Percentiles rank a stretch among this genome's conserved stretches.
Conservation (phyloP, 2,329 filamentous ascomycete genomes). For the Monosporascus sp. region DNA sequence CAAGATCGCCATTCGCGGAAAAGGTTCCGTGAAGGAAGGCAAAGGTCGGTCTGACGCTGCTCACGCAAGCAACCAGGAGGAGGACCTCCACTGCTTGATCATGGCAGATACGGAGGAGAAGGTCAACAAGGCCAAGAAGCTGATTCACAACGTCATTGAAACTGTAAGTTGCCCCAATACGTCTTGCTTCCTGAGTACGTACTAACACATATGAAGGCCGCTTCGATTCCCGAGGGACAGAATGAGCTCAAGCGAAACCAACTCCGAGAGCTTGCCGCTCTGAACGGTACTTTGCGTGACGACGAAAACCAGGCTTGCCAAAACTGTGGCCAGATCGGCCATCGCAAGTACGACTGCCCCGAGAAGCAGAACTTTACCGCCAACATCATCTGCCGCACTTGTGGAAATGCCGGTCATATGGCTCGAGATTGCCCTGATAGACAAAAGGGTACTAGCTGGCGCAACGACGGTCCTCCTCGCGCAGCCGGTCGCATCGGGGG, state of each 20-base stretch:
- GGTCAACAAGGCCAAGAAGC: slow-evolving; percentile 97
- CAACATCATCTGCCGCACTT: slow-evolving; percentile 97
- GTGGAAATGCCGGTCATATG: slow-evolving; percentile 97
- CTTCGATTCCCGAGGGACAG: slow-evolving; percentile 96
- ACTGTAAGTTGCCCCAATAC: slow-evolving; percentile 62
- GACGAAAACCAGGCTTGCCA: slow-evolving; percentile 99
- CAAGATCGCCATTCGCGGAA: slow-evolving; percentile 99
- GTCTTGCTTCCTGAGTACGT: background rate
- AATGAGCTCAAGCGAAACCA: slow-evolving; percentile 99
- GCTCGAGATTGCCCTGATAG: slow-evolving; percentile 95
- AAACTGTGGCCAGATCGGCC: slow-evolving; percentile 97
- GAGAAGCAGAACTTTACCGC: slow-evolving; percentile 98
- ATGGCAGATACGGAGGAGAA: slow-evolving; percentile 99
- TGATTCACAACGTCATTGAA: slow-evolving; percentile 98
- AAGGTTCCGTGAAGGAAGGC: slow-evolving; percentile 99
- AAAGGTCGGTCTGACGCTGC: slow-evolving; percentile 98
- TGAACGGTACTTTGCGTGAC: slow-evolving; percentile 98
- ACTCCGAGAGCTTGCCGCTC: slow-evolving; percentile 90
- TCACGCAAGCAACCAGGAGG: slow-evolving; percentile 99
- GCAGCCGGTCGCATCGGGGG: slow-evolving; percentile 64
- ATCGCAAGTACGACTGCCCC: slow-evolving; percentile 97
- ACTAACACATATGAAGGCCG: slow-evolving; percentile 58
- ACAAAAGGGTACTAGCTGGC: slow-evolving; percentile 86
- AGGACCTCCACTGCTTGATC: slow-evolving; percentile 97
- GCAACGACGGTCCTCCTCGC: slow-evolving; percentile 60